A percentile compares a stretch with the other conserved stretches of the same genome.
phyloP scores from a whole-genome alignment of 129 eudicot genomes.

The Escallonia rubra region DNA sequence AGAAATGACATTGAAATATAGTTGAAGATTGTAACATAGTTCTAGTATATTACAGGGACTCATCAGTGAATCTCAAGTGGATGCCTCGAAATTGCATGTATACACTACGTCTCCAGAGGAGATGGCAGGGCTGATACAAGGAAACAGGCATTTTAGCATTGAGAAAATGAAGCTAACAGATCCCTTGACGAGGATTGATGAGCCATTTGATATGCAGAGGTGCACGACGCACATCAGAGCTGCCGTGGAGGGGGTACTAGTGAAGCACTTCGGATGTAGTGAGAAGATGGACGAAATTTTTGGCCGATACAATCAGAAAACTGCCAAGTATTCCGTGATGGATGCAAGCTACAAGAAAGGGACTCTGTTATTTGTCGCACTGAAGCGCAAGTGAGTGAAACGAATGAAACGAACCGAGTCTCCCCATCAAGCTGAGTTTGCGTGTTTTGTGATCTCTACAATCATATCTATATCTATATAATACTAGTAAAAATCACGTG shows the following conservation, averaged over 20 bases:
- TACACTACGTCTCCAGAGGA: constrained; percentile 4
- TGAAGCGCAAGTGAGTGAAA: no score
- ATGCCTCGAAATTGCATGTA: not conserved
- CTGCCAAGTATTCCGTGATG: no score
- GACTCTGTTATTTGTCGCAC: no score
- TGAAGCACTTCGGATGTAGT: not conserved
- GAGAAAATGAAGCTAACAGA: constrained; percentile 4
- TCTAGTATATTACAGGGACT: not conserved
- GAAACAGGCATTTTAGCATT: constrained; percentile 9
- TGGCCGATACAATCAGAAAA: not conserved
- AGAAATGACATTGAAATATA: no score
- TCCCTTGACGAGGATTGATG: not conserved
- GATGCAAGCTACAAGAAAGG: no score
- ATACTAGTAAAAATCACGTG: no score
- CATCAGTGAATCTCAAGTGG: not conserved
- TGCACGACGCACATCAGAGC: not conserved
- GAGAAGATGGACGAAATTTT: not conserved
- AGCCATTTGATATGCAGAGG: not conserved
- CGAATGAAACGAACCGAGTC: no score
- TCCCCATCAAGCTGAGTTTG: no score
- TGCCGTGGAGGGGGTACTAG: not conserved
- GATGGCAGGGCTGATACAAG: not conserved
- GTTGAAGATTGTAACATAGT: no score
- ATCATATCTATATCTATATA: no score
- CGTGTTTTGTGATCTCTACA: no score